phyloP scores from a whole-genome alignment of 2,329 filamentous ascomycete species.

The Stemphylium vesicarium region DNA sequence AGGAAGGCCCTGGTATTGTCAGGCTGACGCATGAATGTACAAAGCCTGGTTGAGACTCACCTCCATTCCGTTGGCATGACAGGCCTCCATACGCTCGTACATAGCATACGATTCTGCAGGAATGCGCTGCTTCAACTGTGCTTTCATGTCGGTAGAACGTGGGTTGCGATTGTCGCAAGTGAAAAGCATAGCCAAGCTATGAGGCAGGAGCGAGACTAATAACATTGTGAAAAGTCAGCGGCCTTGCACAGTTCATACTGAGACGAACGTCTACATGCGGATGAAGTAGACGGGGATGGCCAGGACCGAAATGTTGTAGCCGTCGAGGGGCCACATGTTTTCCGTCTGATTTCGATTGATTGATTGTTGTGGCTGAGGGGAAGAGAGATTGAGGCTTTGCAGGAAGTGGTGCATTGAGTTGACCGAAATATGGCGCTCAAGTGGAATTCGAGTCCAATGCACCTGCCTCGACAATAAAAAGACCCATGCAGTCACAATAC shows the following conservation, averaged over 20 bases:
- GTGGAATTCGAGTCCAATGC: no score
- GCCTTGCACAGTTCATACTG: background rate
- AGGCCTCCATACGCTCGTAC: constrained; percentile 55
- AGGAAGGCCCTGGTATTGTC: constrained; percentile 47
- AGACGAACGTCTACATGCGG: constrained; percentile 4
- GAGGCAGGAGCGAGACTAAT: constrained; percentile 49
- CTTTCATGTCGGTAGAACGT: constrained; percentile 44
- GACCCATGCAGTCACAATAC: no score
- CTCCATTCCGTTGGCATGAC: constrained; percentile 56
- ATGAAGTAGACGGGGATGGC: constrained; percentile 55
- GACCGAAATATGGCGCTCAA: no score
- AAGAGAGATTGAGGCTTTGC: background rate
- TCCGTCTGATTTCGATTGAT: background rate
- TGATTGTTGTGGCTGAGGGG: background rate
- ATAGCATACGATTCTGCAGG: constrained; percentile 46
- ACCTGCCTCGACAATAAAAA: no score
- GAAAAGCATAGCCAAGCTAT: constrained; percentile 46
- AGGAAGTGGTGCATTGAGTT: background rate
- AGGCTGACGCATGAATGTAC: background rate
- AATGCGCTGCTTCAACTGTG: constrained; percentile 47
- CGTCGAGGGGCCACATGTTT: constrained; percentile 26
- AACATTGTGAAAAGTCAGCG: constrained; percentile 1
- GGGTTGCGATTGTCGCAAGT: constrained; percentile 55
- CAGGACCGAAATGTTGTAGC: constrained; percentile 51
- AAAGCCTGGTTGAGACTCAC: constrained; percentile 1